phyloP scores from a whole-genome alignment of 176 grass and related monocot species.

The Tillandsia fasciculata region DNA sequence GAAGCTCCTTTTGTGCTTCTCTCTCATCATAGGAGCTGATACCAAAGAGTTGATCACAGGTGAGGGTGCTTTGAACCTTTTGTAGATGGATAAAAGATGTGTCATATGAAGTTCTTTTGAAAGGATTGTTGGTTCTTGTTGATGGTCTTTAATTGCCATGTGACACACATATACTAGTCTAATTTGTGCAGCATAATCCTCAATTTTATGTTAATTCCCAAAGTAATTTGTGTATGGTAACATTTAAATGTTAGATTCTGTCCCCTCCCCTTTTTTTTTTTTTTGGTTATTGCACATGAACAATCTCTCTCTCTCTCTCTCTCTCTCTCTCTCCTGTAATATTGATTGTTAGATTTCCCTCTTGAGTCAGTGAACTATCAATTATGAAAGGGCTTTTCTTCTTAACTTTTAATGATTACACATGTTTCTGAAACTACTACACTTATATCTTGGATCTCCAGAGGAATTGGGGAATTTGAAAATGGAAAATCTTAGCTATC shows the following conservation, averaged over 20 bases:
- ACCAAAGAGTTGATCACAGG: slow-evolving; percentile 1
- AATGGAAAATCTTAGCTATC: too few relatives aligned
- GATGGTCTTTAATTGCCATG: too few relatives aligned
- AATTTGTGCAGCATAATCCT: too few relatives aligned
- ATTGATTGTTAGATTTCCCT: neutral
- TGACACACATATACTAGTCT: too few relatives aligned
- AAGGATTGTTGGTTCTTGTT: neutral
- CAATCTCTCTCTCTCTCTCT: neutral
- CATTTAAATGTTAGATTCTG: neutral
- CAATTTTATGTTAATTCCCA: too few relatives aligned
- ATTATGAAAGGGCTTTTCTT: too few relatives aligned
- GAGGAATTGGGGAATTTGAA: too few relatives aligned
- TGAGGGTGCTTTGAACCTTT: slow-evolving; percentile 7
- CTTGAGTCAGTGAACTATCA: neutral
- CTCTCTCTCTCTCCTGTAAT: neutral
- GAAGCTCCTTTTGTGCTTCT: neutral
- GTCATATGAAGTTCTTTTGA: neutral
- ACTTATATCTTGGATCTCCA: too few relatives aligned
- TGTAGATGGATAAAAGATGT: neutral
- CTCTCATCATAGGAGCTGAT: neutral
- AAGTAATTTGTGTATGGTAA: neutral
- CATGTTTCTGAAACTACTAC: too few relatives aligned
- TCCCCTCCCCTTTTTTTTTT: neutral
- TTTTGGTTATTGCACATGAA: neutral
- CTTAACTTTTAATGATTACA: too few relatives aligned